phyloP scores from a whole-genome alignment of 371 early-diverging fungal species.

The Mucor circinelloides region DNA sequence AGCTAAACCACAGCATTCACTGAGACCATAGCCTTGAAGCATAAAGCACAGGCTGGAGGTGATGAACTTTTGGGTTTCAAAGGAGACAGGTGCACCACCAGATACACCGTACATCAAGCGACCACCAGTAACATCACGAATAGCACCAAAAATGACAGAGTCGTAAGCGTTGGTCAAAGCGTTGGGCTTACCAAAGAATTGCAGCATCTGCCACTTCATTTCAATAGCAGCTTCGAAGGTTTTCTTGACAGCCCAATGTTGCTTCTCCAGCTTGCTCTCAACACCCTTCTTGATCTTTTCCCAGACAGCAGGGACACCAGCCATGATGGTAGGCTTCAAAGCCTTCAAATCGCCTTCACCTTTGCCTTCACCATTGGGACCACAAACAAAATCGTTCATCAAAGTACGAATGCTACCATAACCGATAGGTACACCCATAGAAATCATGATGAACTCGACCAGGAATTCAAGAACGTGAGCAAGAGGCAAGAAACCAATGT shows the following conservation, averaged over 20 bases:
- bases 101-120: slow-evolving; percentile 78
- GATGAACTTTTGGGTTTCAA: slow-evolving; percentile 85
- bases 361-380: slow-evolving; percentile 64
- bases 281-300: slow-evolving; percentile 86
- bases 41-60: slow-evolving; percentile 73
- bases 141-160: slow-evolving; percentile 75
- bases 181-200: slow-evolving; percentile 56
- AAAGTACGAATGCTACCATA: slow-evolving; percentile 83
- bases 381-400: slow-evolving; percentile 77
- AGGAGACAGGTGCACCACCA: slow-evolving; percentile 92
- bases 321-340: slow-evolving; percentile 88
- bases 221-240: slow-evolving; percentile 65
- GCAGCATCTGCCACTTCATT: slow-evolving; percentile 71
- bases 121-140: slow-evolving; percentile 88
- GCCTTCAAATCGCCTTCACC: slow-evolving; percentile 90
- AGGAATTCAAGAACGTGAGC: slow-evolving; percentile 89
- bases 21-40: slow-evolving; percentile 81
- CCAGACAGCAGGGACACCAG: slow-evolving; percentile 92
- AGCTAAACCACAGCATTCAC: slow-evolving; percentile 54
- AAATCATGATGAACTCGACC: slow-evolving; percentile 63
- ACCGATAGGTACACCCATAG: slow-evolving; percentile 63
- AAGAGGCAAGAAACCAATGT: slow-evolving; percentile 89
- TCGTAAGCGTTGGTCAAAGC: slow-evolving; percentile 75
- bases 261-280: slow-evolving; percentile 64
- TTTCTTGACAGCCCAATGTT: slow-evolving; percentile 57